Conservation (phyloP, 2,329 filamentous ascomycete species). For the Exophiala oligosperma region DNA sequence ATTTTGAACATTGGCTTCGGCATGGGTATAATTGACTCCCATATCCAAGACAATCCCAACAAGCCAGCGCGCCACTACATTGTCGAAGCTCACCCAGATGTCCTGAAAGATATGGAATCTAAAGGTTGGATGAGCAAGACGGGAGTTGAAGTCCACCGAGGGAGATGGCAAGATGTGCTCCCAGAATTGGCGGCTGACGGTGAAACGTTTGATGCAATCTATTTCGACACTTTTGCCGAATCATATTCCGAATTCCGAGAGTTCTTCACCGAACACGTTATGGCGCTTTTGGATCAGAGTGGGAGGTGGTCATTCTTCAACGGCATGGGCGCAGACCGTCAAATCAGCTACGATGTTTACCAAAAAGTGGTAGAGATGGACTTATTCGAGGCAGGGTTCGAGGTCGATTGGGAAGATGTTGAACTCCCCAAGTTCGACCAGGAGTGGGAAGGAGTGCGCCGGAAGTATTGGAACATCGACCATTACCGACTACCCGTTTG, state of each 20-base stretch:
- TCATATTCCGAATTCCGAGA: slow-evolving; percentile 80
- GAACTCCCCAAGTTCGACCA: slow-evolving; percentile 71
- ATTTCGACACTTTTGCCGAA: slow-evolving; percentile 97
- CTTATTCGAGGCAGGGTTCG: slow-evolving; percentile 81
- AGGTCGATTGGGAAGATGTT: slow-evolving; percentile 82
- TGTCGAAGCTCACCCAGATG: slow-evolving; percentile 78
- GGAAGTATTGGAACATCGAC: slow-evolving; percentile 86
- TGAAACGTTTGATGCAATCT: slow-evolving; percentile 80
- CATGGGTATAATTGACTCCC: slow-evolving; percentile 82
- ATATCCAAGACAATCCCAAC: slow-evolving; percentile 63
- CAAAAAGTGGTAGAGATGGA: slow-evolving; percentile 90
- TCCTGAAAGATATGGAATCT: slow-evolving; percentile 67
- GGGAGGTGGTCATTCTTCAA: slow-evolving; percentile 66
- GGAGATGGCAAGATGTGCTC: slow-evolving; percentile 79
- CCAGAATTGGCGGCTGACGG: slow-evolving; percentile 67
- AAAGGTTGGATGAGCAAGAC: slow-evolving; percentile 67
- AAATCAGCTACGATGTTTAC: slow-evolving; percentile 95
- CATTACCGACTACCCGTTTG: slow-evolving; percentile 46
- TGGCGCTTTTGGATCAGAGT: slow-evolving; percentile 69
- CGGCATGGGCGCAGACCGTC: slow-evolving; percentile 84
- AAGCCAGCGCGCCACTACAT: slow-evolving; percentile 74
- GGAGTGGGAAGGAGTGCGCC: slow-evolving; percentile 85
- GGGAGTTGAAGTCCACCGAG: slow-evolving; percentile 62
- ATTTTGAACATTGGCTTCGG: slow-evolving; percentile 87
- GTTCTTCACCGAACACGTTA: slow-evolving; percentile 87